These are phyloP conservation scores for Cladophialophora carrionii DNA, from an alignment of 2,329 filamentous ascomycete species.

Conservation along the genomic window DNA sequence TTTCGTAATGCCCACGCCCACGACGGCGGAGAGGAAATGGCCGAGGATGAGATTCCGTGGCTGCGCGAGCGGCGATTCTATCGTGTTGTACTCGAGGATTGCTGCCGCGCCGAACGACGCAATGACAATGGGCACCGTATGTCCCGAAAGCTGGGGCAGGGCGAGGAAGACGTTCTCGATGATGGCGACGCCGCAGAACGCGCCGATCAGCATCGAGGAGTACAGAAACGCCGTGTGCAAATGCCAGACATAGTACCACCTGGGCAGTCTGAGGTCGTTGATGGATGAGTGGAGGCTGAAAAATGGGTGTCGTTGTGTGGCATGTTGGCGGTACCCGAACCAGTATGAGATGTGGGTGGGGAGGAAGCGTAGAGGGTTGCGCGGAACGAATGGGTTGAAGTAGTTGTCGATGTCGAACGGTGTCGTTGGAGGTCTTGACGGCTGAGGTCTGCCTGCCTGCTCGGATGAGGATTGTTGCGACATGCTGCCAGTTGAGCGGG, in stretches of 20 bases:
- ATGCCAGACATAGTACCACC: conserved; percentile 22
- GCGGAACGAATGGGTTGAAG: conserved; percentile 70
- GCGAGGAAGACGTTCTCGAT: conserved; percentile 62
- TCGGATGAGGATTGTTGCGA: conserved; percentile 2
- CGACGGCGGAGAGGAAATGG: conserved; percentile 65
- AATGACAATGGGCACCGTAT: conserved; percentile 64
- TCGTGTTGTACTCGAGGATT: conserved; percentile 73
- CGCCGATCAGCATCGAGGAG: conserved; percentile 67
- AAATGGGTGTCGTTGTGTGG: conserved; percentile 5
- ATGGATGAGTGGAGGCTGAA: conserved; percentile 6
- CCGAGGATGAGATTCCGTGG: conserved; percentile 70
- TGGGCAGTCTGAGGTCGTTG: conserved; percentile 2
- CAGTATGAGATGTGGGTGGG: conserved; percentile 70
- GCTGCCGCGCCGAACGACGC: conserved; percentile 75
- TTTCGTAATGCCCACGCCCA: conserved; percentile 66
- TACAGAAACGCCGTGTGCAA: conserved; percentile 63
- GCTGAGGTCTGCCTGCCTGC: conserved; percentile 1
- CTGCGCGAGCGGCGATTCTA: conserved; percentile 72
- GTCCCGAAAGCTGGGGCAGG: conserved; percentile 58
- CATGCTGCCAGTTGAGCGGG: neutral
- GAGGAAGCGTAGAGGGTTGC: conserved; percentile 64
- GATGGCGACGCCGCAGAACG: conserved; percentile 63
- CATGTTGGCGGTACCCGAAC: conserved; percentile 62
- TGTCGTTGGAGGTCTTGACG: neutral
- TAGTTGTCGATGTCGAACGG: conserved; percentile 74